Percentiles rank a stretch among this genome's conserved stretches.
These are phyloP conservation scores for Barnettozyma botsteinii DNA, from an alignment of 805 yeast genomes.

Conservation along the genomic window DNA sequence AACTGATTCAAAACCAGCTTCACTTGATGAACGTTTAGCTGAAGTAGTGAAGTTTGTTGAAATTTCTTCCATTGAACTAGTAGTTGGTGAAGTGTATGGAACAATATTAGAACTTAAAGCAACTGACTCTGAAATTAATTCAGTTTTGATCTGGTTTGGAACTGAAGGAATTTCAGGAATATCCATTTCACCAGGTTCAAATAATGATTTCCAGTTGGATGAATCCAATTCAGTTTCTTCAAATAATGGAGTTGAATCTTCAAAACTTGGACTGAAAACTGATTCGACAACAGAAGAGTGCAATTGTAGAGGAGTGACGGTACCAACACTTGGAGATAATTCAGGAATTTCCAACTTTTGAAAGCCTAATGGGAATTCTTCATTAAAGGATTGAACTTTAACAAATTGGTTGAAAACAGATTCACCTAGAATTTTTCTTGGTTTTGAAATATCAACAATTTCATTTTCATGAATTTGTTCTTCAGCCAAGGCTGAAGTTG, in stretches of 20 bases:
- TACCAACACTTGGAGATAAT: slow-evolving; percentile 24
- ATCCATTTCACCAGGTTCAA: slow-evolving; percentile 34
- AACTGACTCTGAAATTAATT: slow-evolving; percentile 1
- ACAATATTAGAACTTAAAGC: slow-evolving; percentile 1
- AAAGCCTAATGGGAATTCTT: slow-evolving; percentile 20
- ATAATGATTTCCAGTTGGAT: slow-evolving; percentile 60
- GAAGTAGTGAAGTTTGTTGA: slow-evolving; percentile 7
- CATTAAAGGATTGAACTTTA: slow-evolving; percentile 16
- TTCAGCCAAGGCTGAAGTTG: slow-evolving; percentile 10
- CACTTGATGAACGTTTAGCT: slow-evolving; percentile 21
- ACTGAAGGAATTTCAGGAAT: slow-evolving; percentile 26
- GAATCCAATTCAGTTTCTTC: slow-evolving; percentile 30
- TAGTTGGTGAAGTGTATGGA: slow-evolving; percentile 5
- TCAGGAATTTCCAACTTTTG: slow-evolving; percentile 21
- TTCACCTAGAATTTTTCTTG: slow-evolving; percentile 26
- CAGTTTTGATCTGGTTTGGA: not conserved
- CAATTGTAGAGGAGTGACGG: slow-evolving; percentile 46
- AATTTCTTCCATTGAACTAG: not conserved
- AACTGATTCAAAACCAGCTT: slow-evolving; percentile 18
- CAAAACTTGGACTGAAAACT: slow-evolving; percentile 32
- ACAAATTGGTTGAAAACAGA: slow-evolving; percentile 24
- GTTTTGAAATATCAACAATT: slow-evolving; percentile 14
- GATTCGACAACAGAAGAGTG: slow-evolving; percentile 63
- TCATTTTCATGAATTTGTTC: slow-evolving; percentile 1
- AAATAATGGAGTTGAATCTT: slow-evolving; percentile 60